Evolutionary conservation across 352 stramenopile species (phyloP).

Genomic region (Thalassiosira allenii): DNA sequence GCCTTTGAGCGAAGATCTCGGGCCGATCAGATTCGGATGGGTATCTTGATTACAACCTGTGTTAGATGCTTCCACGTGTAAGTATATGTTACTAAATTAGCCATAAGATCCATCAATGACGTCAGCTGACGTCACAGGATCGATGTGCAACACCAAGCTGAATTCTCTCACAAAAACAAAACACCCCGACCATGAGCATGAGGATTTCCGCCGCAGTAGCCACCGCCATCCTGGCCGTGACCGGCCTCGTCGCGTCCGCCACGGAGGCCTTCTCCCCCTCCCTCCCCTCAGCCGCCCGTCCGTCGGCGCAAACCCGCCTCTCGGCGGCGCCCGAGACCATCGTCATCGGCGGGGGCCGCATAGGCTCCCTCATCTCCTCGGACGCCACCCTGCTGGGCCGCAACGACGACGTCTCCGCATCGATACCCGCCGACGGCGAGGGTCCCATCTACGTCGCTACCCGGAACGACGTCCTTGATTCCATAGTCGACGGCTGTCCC

Average conservation of each 20-base stretch:
- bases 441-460: conserved; percentile 82
- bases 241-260: conserved; percentile 10
- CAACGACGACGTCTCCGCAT: conserved; percentile 61
- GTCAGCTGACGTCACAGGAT: too few species aligned
- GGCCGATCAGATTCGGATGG: too few species aligned
- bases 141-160: too few species aligned
- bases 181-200: not conserved
- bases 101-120: too few species aligned
- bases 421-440: conserved; percentile 57
- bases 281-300: not conserved
- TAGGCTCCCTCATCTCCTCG: conserved; percentile 61
- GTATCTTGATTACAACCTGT: too few species aligned
- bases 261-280: conserved; percentile 22
- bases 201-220: not conserved
- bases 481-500: conserved; percentile 84
- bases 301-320: not conserved
- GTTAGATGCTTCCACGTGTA: too few species aligned
- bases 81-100: too few species aligned
- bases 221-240: too few species aligned
- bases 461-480: conserved; percentile 85
- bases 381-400: conserved; percentile 60
- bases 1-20: too few species aligned
- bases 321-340: conserved; percentile 8
- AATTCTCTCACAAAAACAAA: too few species aligned
- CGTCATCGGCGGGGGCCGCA: conserved; percentile 76